phyloP scores from a whole-genome alignment of 1,284 basidiomycete species.

The Gomphus sp. region DNA sequence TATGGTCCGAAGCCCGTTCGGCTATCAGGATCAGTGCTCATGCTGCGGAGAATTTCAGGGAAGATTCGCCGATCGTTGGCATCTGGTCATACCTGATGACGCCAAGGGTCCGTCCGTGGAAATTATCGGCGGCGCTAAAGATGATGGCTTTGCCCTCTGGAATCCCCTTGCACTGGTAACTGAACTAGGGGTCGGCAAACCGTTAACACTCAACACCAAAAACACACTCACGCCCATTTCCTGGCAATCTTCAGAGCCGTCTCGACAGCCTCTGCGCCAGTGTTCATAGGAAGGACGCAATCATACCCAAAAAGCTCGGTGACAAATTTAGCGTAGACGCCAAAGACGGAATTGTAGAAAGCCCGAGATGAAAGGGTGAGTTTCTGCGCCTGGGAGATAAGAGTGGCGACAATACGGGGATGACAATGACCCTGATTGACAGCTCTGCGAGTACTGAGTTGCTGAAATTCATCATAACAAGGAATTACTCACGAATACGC shows the following conservation, averaged over 20 bases:
- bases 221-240: constrained; percentile 61
- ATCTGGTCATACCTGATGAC: constrained; percentile 59
- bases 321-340: constrained; percentile 80
- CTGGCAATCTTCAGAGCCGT: constrained; percentile 78
- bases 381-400: constrained; percentile 81
- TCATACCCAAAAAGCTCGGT: constrained; percentile 84
- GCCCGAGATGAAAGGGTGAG: constrained; percentile 93
- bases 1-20: constrained; percentile 88
- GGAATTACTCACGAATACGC: constrained; percentile 79
- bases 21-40: constrained; percentile 94
- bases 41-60: constrained; percentile 35
- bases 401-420: constrained; percentile 76
- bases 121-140: constrained; percentile 86
- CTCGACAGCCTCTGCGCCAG: constrained; percentile 96
- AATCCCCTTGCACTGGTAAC: constrained; percentile 78
- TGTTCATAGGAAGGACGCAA: constrained; percentile 99
- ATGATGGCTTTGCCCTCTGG: constrained; percentile 80
- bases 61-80: constrained; percentile 5
- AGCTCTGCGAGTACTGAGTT: constrained; percentile 39
- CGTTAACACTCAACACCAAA: neutral
- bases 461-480: neutral
- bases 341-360: constrained; percentile 93
- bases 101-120: constrained; percentile 91
- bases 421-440: constrained; percentile 97
- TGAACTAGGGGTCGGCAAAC: neutral